These are phyloP conservation scores for Ascochyta rabiei DNA, from an alignment of 2,329 filamentous ascomycete species.

Conservation along the genomic window DNA sequence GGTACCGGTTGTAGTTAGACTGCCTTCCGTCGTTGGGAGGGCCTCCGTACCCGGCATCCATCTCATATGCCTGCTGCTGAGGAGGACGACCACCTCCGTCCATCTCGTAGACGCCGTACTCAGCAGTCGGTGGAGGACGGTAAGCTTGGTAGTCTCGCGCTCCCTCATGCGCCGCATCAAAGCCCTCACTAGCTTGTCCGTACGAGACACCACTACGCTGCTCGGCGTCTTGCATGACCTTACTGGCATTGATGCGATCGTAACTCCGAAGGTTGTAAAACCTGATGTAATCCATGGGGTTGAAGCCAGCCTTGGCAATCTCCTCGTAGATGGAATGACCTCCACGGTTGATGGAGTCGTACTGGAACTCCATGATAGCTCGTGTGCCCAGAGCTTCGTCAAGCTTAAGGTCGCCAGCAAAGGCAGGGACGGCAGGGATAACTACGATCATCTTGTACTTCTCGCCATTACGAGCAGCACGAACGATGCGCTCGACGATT, in stretches of 20 bases:
- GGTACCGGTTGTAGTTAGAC: slow-evolving; percentile 70
- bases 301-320: slow-evolving; percentile 68
- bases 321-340: slow-evolving; percentile 78
- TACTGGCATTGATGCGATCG: slow-evolving; percentile 77
- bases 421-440: slow-evolving; percentile 81
- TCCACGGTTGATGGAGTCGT: slow-evolving; percentile 77
- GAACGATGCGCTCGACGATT: slow-evolving; percentile 77
- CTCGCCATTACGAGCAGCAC: slow-evolving; percentile 68
- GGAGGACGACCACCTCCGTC: slow-evolving; percentile 27
- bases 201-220: slow-evolving; percentile 69
- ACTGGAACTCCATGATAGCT: slow-evolving; percentile 86
- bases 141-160: slow-evolving; percentile 45
- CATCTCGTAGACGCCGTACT: slow-evolving; percentile 47
- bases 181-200: slow-evolving; percentile 67
- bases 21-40: slow-evolving; percentile 27
- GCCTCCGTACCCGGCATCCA: slow-evolving; percentile 27
- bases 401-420: slow-evolving; percentile 77
- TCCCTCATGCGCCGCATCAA: slow-evolving; percentile 61
- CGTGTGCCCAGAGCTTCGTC: slow-evolving; percentile 77
- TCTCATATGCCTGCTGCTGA: slow-evolving; percentile 28
- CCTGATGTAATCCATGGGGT: slow-evolving; percentile 75
- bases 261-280: slow-evolving; percentile 88
- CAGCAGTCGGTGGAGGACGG: slow-evolving; percentile 39
- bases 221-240: slow-evolving; percentile 66
- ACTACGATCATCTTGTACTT: slow-evolving; percentile 76